Base-by-base conservation (phyloP, 2,329 filamentous ascomycete genomes). In the Aulographum hederae region DNA sequence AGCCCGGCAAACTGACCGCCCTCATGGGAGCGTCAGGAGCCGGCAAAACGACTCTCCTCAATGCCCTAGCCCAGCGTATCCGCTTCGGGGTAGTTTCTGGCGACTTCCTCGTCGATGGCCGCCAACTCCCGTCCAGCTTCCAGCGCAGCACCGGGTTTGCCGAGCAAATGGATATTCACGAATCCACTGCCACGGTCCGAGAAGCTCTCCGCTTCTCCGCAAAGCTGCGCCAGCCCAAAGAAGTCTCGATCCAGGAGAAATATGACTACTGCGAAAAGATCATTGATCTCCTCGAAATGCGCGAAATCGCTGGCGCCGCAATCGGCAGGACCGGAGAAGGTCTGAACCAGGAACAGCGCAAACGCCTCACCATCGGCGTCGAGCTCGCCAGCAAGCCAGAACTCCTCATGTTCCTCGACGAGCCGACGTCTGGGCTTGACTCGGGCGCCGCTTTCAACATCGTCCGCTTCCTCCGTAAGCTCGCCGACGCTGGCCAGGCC, bases 21-120 rank as follows among this genome's bases (percentile, higher is more conserved):
- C 58, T 89, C 2, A 84, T 89, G 77, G 80, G 80, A 25, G 73
- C 75, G 5, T 82, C 77, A 4, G 78, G 78, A 29, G 55, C 56
- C 18, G 52, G 52, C 14, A 56, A 56, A 37, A 55, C 52, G 1
- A 56, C 52, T 10, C 39, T 55, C 1, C 43, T 56, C 6, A 50
- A 55, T 38, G 45, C 48, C 5, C 40, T 56, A 6, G 57, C 60
- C 1, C 57, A 59, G 32, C 51, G 59, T 3, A 58, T 58, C 32
- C 53, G 50, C 6, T 53, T 58, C 29, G 59, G 59, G 13, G 52
- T 57, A 0, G 54, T 63, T 16, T 45, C 45, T 10, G 59, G 58
- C 6, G 53, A 58, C 32, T 54, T 63, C 28, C 39, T 61, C 2
- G 57, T 62, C 3, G 57, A 62, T 31, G 59, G 58, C 10, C 41